These are phyloP conservation scores for Tagetes erecta DNA, from an alignment of 129 eudicot species.

Conservation along the genomic window DNA sequence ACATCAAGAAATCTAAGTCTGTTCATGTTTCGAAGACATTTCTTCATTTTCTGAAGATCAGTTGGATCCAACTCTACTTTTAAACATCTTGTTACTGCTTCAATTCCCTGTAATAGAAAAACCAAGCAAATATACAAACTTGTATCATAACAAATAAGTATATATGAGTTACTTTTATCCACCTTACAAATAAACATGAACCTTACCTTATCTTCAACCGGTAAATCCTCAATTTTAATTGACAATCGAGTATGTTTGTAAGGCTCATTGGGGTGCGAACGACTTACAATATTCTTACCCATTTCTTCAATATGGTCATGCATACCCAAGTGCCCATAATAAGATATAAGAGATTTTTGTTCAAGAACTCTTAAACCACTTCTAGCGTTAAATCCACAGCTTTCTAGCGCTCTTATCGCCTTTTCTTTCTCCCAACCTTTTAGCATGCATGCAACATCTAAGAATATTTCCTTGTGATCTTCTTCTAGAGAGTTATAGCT, in stretches of 20 bases:
- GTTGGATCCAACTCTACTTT: neutral
- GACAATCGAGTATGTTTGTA: neutral
- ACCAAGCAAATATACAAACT: too few species aligned
- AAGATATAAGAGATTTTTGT: constrained; percentile 13
- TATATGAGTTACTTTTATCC: neutral
- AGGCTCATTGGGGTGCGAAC: constrained; percentile 9
- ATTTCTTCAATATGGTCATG: too few species aligned
- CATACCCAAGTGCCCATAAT: too few species aligned
- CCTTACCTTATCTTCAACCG: neutral
- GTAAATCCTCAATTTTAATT: too few species aligned
- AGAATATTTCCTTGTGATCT: constrained; percentile 12
- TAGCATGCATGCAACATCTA: constrained; percentile 18
- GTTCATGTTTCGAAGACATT: constrained; percentile 12
- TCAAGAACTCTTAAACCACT: constrained; percentile 6
- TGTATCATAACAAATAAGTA: neutral
- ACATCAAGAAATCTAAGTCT: constrained; percentile 14
- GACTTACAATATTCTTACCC: neutral
- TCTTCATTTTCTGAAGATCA: neutral
- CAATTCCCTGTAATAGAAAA: constrained; percentile 1
- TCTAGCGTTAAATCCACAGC: constrained; percentile 23
- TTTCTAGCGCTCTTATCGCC: constrained; percentile 4
- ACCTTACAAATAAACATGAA: neutral
- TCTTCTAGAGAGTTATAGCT: constrained; percentile 1
- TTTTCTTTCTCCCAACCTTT: neutral
- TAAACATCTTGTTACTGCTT: constrained; percentile 15